Evolutionary conservation across 495 filamentous ascomycete species (phyloP), one percentile per base, ranked within the genome.

Genomic region (Viridothelium virens): DNA sequence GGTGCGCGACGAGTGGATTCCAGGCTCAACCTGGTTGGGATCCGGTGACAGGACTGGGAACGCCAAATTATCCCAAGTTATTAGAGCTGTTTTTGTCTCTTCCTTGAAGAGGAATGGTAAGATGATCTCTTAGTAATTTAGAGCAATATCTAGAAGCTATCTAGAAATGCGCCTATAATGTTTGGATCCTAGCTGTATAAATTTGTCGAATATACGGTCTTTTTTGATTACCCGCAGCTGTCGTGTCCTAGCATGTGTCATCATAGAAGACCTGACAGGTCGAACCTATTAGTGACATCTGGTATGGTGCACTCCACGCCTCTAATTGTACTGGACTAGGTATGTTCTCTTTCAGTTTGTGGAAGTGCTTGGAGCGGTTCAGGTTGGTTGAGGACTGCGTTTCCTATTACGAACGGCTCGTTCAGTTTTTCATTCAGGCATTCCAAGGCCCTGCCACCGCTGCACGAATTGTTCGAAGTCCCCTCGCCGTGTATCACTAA

Each of bases 51-150:
- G 65, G 68, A 9, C 38, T 66, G 7, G 64, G 67, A 1, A 67
- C 68, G 47, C 68, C 65, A 39, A 62, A 67, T 44, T 68, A 68
- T 47, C 65, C 65, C 5, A 65, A 61, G 53, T 56, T 70, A 64
- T 41, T 65, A 36, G 38, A 61, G 37, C 25, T 64, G 6, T 70
- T 70, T 41, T 2, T 67, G 38, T 59, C 53, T 11, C 53, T 59
- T 10, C 11, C 33, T 10, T 59, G 53, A 59, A 44, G 14, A 44
- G 14, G 41, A 7, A 44, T 44, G 6, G 6, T 7, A 44, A 44
- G 41, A 14, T 7, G 14, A 14, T 44, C 41, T 44, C 14, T 7
- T 14, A 44, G 6, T 14, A 44, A 7, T 0, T 7, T 14, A 14
- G 41, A 14, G 41, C 14, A 7, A 44, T 7, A 1, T 44, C 41